These are phyloP conservation scores for Simplicillium sp. DNA, from an alignment of 2,329 filamentous ascomycete species.

Conservation along the genomic window DNA sequence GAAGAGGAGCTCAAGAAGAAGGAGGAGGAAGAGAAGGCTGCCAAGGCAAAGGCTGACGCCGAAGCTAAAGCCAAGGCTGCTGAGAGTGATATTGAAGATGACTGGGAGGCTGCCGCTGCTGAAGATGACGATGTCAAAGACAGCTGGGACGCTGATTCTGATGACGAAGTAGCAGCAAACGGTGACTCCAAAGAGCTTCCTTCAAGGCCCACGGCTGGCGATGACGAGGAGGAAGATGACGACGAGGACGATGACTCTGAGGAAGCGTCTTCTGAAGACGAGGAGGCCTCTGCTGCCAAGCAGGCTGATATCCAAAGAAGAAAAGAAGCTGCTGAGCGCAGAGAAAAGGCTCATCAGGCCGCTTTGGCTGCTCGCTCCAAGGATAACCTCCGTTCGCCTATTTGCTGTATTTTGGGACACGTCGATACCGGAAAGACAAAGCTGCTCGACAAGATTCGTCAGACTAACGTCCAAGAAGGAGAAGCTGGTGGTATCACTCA, in stretches of 20 bases:
- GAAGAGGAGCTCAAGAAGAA: conserved; percentile 52
- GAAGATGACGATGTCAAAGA: conserved; percentile 79
- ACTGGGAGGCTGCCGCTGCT: conserved; percentile 81
- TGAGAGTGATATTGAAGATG: conserved; percentile 60
- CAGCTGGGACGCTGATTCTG: conserved; percentile 84
- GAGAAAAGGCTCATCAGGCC: conserved; percentile 84
- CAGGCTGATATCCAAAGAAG: conserved; percentile 69
- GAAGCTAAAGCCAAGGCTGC: conserved; percentile 45
- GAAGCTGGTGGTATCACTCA: conserved; percentile 99
- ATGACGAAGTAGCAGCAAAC: conserved; percentile 51
- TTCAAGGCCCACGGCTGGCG: conserved; percentile 9
- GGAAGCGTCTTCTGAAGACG: conserved; percentile 60
- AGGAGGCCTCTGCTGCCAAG: conserved; percentile 64
- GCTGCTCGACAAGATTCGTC: conserved; percentile 92
- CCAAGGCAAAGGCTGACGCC: conserved; percentile 44
- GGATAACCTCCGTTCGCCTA: conserved; percentile 91
- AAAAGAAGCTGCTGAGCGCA: conserved; percentile 77
- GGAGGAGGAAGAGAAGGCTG: conserved; percentile 51
- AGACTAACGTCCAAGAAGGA: conserved; percentile 97
- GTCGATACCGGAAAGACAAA: conserved; percentile 99
- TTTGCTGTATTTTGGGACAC: conserved; percentile 99
- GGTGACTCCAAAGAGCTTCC: conserved; percentile 10
- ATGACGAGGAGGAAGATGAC: conserved; percentile 14
- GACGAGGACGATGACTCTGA: conserved; percentile 21
- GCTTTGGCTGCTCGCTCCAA: conserved; percentile 84